Evolutionary conservation across 768 basidiomycete species (phyloP).

Genomic region (Trichaptum fuscoviolaceum): DNA sequence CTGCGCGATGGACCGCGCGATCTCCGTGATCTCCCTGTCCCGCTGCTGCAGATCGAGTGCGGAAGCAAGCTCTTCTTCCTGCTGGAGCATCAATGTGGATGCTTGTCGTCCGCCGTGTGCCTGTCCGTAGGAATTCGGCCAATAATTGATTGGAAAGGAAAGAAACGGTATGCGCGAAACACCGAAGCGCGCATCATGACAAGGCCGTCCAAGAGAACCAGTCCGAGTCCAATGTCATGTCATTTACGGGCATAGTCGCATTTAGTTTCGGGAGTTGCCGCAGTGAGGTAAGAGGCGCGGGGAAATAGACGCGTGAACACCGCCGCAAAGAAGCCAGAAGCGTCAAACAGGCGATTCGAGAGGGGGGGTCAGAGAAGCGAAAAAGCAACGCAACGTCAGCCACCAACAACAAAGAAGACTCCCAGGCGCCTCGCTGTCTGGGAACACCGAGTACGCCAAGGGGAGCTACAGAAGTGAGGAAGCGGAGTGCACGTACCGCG

Average conservation of each 20-base stretch:
- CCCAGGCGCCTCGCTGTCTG: neutral
- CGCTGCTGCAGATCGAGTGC: constrained; percentile 41
- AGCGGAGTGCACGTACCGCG: constrained; percentile 50
- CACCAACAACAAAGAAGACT: neutral
- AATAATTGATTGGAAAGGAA: no score
- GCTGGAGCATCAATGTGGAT: constrained; percentile 13
- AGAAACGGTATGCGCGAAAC: constrained; percentile 8
- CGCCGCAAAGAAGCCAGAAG: neutral
- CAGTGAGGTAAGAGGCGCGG: neutral
- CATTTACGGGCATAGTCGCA: constrained; percentile 1
- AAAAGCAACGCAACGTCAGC: neutral
- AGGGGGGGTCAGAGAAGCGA: neutral
- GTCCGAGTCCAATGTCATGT: no score
- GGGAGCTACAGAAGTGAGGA: neutral
- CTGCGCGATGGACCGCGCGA: constrained; percentile 86
- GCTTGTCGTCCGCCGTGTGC: constrained; percentile 18
- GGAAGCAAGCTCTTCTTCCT: constrained; percentile 32
- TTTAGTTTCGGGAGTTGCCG: neutral
- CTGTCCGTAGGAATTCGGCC: constrained; percentile 27
- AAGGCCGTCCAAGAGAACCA: no score
- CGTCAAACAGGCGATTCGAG: neutral
- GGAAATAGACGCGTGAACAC: neutral
- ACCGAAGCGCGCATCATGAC: constrained; percentile 8
- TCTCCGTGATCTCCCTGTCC: constrained; percentile 74
- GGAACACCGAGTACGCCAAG: constrained; percentile 7